Base-by-base conservation (phyloP, 2,329 filamentous ascomycete genomes). In the Cercospora zeae-maydis region DNA sequence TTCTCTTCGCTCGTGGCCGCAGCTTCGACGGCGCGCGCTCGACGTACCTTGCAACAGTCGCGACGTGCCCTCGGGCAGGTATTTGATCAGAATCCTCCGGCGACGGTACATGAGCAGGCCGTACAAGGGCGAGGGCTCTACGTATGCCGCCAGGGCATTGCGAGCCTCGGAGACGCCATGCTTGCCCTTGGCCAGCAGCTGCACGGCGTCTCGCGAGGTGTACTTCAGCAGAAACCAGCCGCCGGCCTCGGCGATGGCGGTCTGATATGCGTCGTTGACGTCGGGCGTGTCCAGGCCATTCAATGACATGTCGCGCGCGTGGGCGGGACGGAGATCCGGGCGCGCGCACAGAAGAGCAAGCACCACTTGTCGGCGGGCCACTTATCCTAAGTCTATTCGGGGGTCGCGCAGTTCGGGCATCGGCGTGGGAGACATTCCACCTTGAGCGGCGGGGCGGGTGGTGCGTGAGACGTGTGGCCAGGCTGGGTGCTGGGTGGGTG, bases 221-320 rank as follows among this genome's bases (percentile, higher is more conserved):
- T 99, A 99, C 76, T 93, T 93, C 71, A 99, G 86, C 66, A 98
- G 86, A 73, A 99, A 95, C 95, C 95, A 99, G 88, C 92, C 93
- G 81, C 92, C 93, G 63, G 91, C 86, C 78, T 98, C 95, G 64
- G 85, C 85, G 71, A 88, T 82, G 61, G 91, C 90, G 71, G 86
- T 82, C 75, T 93, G 89, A 79, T 96, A 88, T 73, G 93, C 92
- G 80, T 96, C 91, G 78, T 88, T 86, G 79, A 99, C 85, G 75
- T 86, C 85, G 71, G 84, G 81, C 80, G 87, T 85, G 81, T 97
- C 93, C 79, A 98, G 84, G 69, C 95, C 95, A 87, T 96, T 96
- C 78, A 98, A 84, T 82, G 93, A 97, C 93, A 98, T 98, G 60
- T 61, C 63, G 59, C 55, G 30, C 59, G 66, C 62, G 67, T 62